phyloP scores from a whole-genome alignment of 306 rosid genomes.

The Oemleria cerasiformis region DNA sequence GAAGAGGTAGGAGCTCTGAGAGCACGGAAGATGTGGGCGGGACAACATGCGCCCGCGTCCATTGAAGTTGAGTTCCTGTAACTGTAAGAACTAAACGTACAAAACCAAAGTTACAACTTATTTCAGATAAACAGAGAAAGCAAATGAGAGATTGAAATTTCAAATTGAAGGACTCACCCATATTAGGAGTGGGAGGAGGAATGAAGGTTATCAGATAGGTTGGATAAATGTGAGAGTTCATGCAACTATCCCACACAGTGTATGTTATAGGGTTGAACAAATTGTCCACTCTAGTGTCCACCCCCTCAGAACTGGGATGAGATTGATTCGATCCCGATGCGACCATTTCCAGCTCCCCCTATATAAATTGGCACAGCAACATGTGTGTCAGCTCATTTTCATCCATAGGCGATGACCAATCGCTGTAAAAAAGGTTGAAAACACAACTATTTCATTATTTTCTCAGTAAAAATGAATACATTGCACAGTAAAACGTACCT shows the following conservation, averaged over 20 bases:
- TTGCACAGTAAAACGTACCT: too few relatives aligned
- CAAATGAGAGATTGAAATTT: background rate
- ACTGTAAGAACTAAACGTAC: constrained; percentile 29
- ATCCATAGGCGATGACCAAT: constrained; percentile 31
- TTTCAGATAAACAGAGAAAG: background rate
- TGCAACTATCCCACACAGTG: constrained; percentile 48
- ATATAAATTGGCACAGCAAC: constrained; percentile 48
- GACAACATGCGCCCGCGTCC: too few relatives aligned
- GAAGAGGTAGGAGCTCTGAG: constrained; percentile 30
- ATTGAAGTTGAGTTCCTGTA: background rate
- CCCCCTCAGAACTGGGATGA: constrained; percentile 39
- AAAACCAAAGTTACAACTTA: background rate
- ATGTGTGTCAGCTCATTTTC: constrained; percentile 45
- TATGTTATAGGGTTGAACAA: constrained; percentile 30
- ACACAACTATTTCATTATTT: background rate
- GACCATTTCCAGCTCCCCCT: constrained; percentile 47
- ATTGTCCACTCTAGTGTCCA: constrained; percentile 52
- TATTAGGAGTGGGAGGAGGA: constrained; percentile 15
- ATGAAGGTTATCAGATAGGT: constrained; percentile 44
- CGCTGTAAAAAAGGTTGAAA: constrained; percentile 24
- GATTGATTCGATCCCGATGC: constrained; percentile 39
- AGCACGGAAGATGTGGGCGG: constrained; percentile 23
- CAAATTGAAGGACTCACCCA: constrained; percentile 7
- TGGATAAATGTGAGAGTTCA: constrained; percentile 53
- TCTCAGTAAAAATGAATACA: background rate